A percentile compares a stretch with the other conserved stretches of the same genome.
phyloP scores from a whole-genome alignment of 345 rosid species.

The Draba incana region DNA sequence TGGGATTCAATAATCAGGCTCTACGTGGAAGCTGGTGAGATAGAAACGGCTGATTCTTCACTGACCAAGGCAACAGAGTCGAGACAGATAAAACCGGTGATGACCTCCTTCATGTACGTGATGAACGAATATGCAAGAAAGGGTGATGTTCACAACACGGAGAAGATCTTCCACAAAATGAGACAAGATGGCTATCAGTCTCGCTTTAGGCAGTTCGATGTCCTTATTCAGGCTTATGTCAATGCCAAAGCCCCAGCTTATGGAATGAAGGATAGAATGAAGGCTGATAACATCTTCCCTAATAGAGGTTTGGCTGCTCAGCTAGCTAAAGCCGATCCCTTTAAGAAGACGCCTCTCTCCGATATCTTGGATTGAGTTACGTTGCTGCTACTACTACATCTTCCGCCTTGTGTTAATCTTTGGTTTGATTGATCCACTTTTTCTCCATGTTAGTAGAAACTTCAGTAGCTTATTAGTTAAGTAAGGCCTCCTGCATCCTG shows the following conservation, averaged over 20 bases:
- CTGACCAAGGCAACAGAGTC: constrained; percentile 59
- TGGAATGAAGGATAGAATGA: constrained; percentile 85
- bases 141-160: constrained; percentile 86
- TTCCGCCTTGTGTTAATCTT: constrained; percentile 26
- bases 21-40: constrained; percentile 76
- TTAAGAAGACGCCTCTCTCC: constrained; percentile 71
- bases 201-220: constrained; percentile 54
- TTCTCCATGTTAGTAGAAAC: constrained; percentile 27
- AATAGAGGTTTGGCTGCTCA: constrained; percentile 52
- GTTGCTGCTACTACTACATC: constrained; percentile 8
- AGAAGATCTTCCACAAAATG: constrained; percentile 74
- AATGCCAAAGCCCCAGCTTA: constrained; percentile 79
- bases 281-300: constrained; percentile 81
- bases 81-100: constrained; percentile 59
- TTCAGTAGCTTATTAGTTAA: constrained; percentile 20
- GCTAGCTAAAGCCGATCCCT: constrained; percentile 63
- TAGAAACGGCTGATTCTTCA: constrained; percentile 75
- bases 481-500: not conserved
- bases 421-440: constrained; percentile 6
- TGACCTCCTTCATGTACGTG: constrained; percentile 56
- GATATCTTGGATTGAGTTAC: constrained; percentile 63
- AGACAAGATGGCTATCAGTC: constrained; percentile 66
- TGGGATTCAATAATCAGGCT: constrained; percentile 87
- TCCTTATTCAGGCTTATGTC: constrained; percentile 59
- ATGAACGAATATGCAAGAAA: constrained; percentile 70